Base-by-base conservation (phyloP, 2,329 filamentous ascomycete species). In the Pseudogymnoascus sp. region DNA sequence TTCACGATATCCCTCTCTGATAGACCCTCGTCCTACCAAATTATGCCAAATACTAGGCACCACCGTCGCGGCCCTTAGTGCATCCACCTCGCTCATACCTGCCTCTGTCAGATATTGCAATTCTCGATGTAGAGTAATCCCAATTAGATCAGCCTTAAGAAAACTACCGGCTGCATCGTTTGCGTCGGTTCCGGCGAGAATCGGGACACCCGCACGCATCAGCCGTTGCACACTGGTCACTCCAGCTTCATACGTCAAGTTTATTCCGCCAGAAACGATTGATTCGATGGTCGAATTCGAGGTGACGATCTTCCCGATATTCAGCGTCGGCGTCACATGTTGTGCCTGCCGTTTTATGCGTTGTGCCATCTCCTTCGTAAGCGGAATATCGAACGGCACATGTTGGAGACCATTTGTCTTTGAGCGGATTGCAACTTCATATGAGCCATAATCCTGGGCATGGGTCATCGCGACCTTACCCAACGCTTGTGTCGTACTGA, bases 261-360 rank as follows among this genome's bases (percentile, higher is more conserved):
- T 19, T 23, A 42, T 30, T 16, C 42, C 42, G 4, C 36, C 11
- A 25, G 33, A 42, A 33, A 39, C 23, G 39, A 42, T 39, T 22
- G 30, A 11, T 25, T 39, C 38, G 7, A 60, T 30, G 5, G 19
- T 30, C 3, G 59, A 23, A 45, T 60, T 60, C 9, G 39, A 28
- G 2, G 42, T 28, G 23, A 19, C 42, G 16, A 60, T 39, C 23
- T 68, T 62, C 52, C 68, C 67, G 52, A 70, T 62, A 12, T 62
- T 65, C 55, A 71, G 64, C 2, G 69, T 70, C 16, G 68, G 69
- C 11, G 68, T 70, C n/a, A 64, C 59, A 63, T 64, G 66, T 33
- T 69, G 65, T 4, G 55, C 55, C 52, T 67, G 60, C 12, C 45
- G 23, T 45, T 66, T 66, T 22, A 70, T 69, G 8, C 60, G 36